Evolutionary conservation across 306 rosid genomes (phyloP).

Genomic region (Sechiopsis laciniata): DNA sequence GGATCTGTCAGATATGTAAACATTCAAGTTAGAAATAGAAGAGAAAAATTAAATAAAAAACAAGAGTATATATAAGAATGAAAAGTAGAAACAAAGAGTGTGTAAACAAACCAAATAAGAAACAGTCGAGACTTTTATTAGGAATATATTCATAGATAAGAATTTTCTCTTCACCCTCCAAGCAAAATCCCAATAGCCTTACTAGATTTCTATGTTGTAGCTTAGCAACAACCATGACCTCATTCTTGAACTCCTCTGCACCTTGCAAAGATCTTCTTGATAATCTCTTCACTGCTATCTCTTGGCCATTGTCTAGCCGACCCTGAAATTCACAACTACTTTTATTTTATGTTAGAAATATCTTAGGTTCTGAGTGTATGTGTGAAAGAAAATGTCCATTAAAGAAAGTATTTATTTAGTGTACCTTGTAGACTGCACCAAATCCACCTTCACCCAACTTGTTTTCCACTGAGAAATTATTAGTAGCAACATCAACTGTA

Average conservation of each 20-base stretch:
- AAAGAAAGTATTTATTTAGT: not conserved
- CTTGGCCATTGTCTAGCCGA: conserved; percentile 34
- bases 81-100: not conserved
- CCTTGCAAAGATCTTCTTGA: conserved; percentile 46
- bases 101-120: conserved; percentile 43
- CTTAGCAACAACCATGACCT: conserved; percentile 45
- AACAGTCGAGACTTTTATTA: conserved; percentile 49
- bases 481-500: conserved; percentile 39
- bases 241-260: conserved; percentile 45
- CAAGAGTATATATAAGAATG: not conserved
- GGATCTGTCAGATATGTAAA: conserved; percentile 22
- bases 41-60: not conserved
- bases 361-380: not conserved
- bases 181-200: conserved; percentile 50
- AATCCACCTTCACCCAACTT: conserved; percentile 53
- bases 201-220: conserved; percentile 56
- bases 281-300: conserved; percentile 63
- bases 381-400: not conserved
- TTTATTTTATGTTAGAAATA: too few relatives aligned
- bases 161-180: conserved; percentile 47
- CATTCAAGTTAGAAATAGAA: not conserved
- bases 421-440: conserved; percentile 50
- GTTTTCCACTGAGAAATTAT: conserved; percentile 34
- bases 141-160: conserved; percentile 49
- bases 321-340: conserved; percentile 34